phyloP scores from a whole-genome alignment of 768 basidiomycete genomes.

The Termitomyces sp. region DNA sequence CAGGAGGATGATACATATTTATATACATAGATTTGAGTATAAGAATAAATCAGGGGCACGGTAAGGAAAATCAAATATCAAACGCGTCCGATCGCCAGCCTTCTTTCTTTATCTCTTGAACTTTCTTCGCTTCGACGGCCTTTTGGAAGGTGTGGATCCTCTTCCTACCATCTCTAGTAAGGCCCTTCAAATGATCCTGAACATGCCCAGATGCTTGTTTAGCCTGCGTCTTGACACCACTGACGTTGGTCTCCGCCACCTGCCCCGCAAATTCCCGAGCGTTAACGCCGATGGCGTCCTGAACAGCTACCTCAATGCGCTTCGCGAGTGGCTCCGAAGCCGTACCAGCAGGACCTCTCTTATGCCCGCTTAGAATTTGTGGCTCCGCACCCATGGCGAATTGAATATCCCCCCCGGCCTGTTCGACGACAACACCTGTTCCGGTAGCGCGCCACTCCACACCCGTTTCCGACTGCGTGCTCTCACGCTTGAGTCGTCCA shows the following conservation, averaged over 20 bases:
- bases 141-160: conserved; percentile 37
- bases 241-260: conserved; percentile 19
- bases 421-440: conserved; percentile 57
- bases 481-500: conserved; percentile 45
- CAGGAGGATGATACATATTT: too few species aligned
- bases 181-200: conserved; percentile 20
- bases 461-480: conserved; percentile 18
- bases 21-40: too few species aligned
- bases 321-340: conserved; percentile 37
- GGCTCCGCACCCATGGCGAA: conserved; percentile 73
- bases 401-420: conserved; percentile 20
- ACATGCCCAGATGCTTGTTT: conserved; percentile 21
- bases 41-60: too few species aligned
- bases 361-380: conserved; percentile 63
- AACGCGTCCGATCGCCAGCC: conserved; percentile 52
- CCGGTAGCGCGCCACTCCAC: conserved; percentile 52
- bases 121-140: conserved; percentile 36
- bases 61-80: conserved; percentile 25
- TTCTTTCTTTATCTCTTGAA: conserved; percentile 25
- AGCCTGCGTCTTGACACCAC: conserved; percentile 11
- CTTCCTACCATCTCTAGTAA: conserved; percentile 25
- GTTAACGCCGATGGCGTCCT: conserved; percentile 23
- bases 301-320: conserved; percentile 26
- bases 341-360: conserved; percentile 60
- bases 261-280: conserved; percentile 13